Percentiles rank a stretch among this genome's conserved stretches.
Evolutionary conservation across 768 basidiomycete genomes (phyloP).

Genomic region (Cystofilobasidium ferigula): DNA sequence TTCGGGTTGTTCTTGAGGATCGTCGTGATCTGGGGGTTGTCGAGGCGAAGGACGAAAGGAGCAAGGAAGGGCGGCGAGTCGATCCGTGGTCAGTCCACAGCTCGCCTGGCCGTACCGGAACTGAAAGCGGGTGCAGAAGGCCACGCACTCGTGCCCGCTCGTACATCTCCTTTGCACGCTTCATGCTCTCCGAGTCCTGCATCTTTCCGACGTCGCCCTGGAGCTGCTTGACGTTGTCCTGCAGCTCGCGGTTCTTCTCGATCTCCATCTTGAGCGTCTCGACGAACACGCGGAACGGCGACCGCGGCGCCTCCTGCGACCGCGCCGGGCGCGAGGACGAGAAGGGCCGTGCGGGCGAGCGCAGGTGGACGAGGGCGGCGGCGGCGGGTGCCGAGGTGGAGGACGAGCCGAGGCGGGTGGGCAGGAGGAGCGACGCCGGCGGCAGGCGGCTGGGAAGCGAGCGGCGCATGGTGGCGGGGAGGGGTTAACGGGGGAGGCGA

Average conservation of each 20-base stretch:
- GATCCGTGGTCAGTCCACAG: neutral
- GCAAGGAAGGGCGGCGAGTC: neutral
- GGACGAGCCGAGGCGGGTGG: neutral
- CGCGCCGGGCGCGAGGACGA: constrained; percentile 14
- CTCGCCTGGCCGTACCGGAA: neutral
- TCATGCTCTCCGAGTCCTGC: constrained; percentile 94
- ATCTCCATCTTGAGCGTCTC: constrained; percentile 87
- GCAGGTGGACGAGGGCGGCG: neutral
- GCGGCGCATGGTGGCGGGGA: neutral
- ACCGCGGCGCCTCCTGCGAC: constrained; percentile 36
- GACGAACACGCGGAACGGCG: constrained; percentile 92
- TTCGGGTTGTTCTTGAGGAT: constrained; percentile 94
- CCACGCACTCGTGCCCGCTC: constrained; percentile 76
- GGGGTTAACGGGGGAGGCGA: neutral
- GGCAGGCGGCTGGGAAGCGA: constrained; percentile 1
- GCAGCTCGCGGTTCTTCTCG: constrained; percentile 81
- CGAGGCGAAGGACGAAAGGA: neutral
- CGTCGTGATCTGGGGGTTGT: constrained; percentile 70
- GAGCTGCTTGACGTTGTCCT: constrained; percentile 92
- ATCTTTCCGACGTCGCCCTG: constrained; percentile 96
- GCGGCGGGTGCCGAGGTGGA: neutral
- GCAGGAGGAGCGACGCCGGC: neutral
- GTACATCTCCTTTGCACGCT: constrained; percentile 77
- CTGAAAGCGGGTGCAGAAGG: neutral
- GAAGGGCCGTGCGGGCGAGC: neutral